Evolutionary conservation across 352 stramenopile species (phyloP).

Genomic region (Plasmopara viticola): DNA sequence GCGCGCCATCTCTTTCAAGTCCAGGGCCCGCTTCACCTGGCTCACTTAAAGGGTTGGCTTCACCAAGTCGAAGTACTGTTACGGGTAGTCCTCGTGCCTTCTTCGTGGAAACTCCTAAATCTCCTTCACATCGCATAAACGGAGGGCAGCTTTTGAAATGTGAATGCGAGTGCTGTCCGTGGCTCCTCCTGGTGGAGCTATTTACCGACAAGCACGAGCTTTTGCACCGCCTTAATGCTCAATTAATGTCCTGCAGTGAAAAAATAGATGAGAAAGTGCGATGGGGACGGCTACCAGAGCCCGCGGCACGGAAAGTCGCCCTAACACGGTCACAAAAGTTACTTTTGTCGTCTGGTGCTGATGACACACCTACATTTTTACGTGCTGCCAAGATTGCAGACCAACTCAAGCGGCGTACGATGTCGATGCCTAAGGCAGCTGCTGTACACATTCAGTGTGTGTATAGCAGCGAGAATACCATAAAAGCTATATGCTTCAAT

Average conservation of each 20-base stretch:
- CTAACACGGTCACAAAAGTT: slow-evolving; percentile 67
- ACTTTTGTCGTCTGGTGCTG: slow-evolving; percentile 37
- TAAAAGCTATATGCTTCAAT: slow-evolving; percentile 84
- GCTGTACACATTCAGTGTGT: slow-evolving; percentile 52
- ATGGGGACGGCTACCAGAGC: slow-evolving; percentile 65
- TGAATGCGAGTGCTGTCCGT: slow-evolving; percentile 62
- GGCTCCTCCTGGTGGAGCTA: slow-evolving; percentile 63
- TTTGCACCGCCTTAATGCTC: slow-evolving; percentile 56
- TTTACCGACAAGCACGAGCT: slow-evolving; percentile 70
- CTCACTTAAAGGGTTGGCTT: slow-evolving; percentile 14
- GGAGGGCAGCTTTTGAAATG: slow-evolving; percentile 57
- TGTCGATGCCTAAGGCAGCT: slow-evolving; percentile 22
- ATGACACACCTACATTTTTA: slow-evolving; percentile 28
- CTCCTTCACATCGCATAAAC: slow-evolving; percentile 24
- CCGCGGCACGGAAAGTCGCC: slow-evolving; percentile 47
- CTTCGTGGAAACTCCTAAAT: slow-evolving; percentile 11
- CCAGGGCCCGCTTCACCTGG: slow-evolving; percentile 5
- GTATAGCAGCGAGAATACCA: slow-evolving; percentile 74
- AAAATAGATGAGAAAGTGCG: slow-evolving; percentile 72
- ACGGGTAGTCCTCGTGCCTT: slow-evolving; percentile 19
- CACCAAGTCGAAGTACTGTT: slow-evolving; percentile 15
- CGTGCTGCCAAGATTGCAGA: slow-evolving; percentile 47
- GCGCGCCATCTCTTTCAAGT: slow-evolving; percentile 13
- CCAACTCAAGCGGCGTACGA: slow-evolving; percentile 51
- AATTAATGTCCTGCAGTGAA: slow-evolving; percentile 63